A percentile compares a stretch with the other conserved stretches of the same genome.
These are phyloP conservation scores for Lactarius indigo DNA, from an alignment of 768 basidiomycete species.

Conservation along the genomic window DNA sequence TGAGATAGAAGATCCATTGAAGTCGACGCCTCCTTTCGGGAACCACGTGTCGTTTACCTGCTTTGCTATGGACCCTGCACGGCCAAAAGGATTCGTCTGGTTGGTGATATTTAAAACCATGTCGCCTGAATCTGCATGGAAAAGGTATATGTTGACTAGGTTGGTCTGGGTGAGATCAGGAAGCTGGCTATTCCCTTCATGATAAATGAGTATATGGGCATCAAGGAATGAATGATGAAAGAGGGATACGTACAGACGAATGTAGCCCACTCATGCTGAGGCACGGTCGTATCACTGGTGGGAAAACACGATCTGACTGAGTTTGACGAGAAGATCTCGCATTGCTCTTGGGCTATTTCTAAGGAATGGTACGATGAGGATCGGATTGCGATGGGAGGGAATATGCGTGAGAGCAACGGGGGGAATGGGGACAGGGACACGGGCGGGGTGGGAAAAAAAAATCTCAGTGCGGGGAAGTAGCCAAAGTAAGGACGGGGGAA, in stretches of 20 bases:
- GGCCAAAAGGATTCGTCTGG: slow-evolving; percentile 45
- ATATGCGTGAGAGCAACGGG: slow-evolving; percentile 5
- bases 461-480: background rate
- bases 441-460: slow-evolving; percentile 7
- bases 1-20: slow-evolving; percentile 46
- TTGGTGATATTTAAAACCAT: slow-evolving; percentile 45
- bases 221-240: slow-evolving; percentile 20
- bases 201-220: slow-evolving; percentile 22
- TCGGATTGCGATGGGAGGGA: slow-evolving; percentile 1
- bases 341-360: slow-evolving; percentile 44
- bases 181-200: slow-evolving; percentile 68
- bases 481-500: background rate
- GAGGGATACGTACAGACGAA: slow-evolving; percentile 67
- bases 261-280: slow-evolving; percentile 72
- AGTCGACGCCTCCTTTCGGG: slow-evolving; percentile 47
- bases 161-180: slow-evolving; percentile 63
- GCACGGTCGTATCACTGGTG: slow-evolving; percentile 45
- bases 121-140: slow-evolving; percentile 61
- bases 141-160: slow-evolving; percentile 72
- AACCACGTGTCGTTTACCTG: slow-evolving; percentile 78
- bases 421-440: background rate
- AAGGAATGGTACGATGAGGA: slow-evolving; percentile 16
- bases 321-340: slow-evolving; percentile 62
- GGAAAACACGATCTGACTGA: slow-evolving; percentile 78
- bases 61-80: slow-evolving; percentile 49